These are phyloP conservation scores for Isatis tinctoria DNA, from an alignment of 345 rosid genomes.

Conservation along the genomic window DNA sequence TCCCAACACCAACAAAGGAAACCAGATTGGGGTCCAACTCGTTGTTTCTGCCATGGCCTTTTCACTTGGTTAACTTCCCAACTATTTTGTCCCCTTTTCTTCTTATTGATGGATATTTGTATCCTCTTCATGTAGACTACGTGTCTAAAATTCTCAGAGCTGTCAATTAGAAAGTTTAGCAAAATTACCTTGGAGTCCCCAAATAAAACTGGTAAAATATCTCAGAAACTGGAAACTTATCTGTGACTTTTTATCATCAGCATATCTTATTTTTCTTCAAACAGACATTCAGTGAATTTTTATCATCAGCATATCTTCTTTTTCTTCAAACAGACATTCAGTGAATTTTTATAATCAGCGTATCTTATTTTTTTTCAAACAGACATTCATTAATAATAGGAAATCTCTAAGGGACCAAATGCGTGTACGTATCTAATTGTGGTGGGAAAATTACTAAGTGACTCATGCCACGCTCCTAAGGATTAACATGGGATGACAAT, in stretches of 20 bases:
- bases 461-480: not conserved
- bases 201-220: not conserved
- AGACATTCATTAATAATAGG: too few relatives aligned
- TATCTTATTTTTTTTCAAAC: not conserved
- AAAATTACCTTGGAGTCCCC: not conserved
- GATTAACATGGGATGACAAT: not conserved
- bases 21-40: conserved; percentile 14
- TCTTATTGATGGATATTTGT: not conserved
- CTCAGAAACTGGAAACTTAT: not conserved
- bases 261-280: not conserved
- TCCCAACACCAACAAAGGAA: conserved; percentile 15
- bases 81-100: not conserved
- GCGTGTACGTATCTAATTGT: not conserved
- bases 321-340: not conserved
- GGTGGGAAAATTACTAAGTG: not conserved
- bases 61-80: not conserved
- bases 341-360: too few relatives aligned
- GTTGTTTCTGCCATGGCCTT: conserved; percentile 21
- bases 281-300: too few relatives aligned
- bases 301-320: not conserved
- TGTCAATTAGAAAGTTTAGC: not conserved
- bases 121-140: conserved; percentile 1
- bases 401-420: not conserved
- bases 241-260: not conserved
- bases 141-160: not conserved